phyloP scores from a whole-genome alignment of 73 alveolate species.

The Paramecium biaurelia region DNA sequence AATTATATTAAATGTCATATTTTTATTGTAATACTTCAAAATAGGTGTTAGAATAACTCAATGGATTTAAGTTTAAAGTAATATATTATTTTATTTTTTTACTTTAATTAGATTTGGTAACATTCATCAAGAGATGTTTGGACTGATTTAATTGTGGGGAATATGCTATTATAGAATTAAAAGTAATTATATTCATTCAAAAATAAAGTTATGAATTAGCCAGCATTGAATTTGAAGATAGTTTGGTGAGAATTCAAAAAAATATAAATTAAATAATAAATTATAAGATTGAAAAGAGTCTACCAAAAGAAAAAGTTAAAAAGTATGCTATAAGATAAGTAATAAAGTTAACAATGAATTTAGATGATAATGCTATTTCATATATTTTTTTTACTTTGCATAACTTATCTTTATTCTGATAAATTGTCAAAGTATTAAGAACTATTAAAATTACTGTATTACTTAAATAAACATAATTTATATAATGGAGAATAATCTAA shows the following conservation, averaged over 20 bases:
- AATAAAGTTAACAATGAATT: background rate
- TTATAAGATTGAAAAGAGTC: conserved; percentile 7
- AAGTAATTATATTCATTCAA: background rate
- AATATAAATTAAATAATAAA: background rate
- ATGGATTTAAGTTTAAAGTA: background rate
- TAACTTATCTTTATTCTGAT: background rate
- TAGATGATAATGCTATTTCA: background rate
- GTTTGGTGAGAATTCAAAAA: background rate
- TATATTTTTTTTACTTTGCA: background rate
- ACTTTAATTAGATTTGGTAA: background rate
- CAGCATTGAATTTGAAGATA: background rate
- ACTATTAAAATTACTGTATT: background rate
- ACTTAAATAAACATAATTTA: background rate
- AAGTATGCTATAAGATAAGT: background rate
- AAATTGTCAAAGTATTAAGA: background rate
- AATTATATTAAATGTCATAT: background rate
- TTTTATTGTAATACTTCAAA: background rate
- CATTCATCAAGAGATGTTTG: background rate
- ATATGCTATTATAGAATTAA: background rate
- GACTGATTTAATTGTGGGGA: background rate
- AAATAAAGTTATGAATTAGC: background rate
- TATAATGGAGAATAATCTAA: background rate
- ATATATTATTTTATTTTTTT: background rate
- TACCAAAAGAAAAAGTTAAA: background rate
- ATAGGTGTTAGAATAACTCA: background rate